Evolutionary conservation across 192 early-diverging fungal genomes (phyloP).

Genomic region (Jimgerdemannia flammicorona): DNA sequence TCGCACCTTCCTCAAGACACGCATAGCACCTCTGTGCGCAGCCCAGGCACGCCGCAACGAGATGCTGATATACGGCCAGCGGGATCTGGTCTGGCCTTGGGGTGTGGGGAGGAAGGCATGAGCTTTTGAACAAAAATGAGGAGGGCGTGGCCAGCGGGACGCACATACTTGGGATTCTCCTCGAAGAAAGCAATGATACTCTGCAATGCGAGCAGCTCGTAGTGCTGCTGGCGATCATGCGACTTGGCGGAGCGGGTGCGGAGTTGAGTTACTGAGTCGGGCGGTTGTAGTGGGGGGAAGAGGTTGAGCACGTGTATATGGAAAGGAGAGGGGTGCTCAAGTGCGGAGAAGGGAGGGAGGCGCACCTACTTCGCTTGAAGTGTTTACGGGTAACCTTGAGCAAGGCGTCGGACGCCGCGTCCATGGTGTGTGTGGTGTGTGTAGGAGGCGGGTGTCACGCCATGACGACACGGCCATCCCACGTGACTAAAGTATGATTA

Average conservation of each 20-base stretch:
- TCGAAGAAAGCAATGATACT: background rate
- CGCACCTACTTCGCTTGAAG: background rate
- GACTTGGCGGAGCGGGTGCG: background rate
- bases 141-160: background rate
- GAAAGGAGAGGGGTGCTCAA: background rate
- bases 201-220: background rate
- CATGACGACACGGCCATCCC: too few species aligned
- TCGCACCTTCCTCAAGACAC: background rate
- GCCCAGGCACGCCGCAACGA: background rate
- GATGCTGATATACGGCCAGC: background rate
- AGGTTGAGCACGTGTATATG: background rate
- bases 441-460: too few species aligned
- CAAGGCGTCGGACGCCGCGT: background rate
- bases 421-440: background rate
- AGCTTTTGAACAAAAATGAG: background rate
- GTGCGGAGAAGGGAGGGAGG: background rate
- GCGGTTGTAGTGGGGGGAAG: background rate
- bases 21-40: background rate
- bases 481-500: too few species aligned
- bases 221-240: background rate
- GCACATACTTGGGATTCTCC: background rate
- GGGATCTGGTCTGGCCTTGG: background rate
- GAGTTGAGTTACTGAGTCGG: background rate
- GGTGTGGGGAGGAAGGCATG: background rate
- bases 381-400: background rate